Conservation (phyloP, 441 rosid genomes). For the Adansonia gregorii region DNA sequence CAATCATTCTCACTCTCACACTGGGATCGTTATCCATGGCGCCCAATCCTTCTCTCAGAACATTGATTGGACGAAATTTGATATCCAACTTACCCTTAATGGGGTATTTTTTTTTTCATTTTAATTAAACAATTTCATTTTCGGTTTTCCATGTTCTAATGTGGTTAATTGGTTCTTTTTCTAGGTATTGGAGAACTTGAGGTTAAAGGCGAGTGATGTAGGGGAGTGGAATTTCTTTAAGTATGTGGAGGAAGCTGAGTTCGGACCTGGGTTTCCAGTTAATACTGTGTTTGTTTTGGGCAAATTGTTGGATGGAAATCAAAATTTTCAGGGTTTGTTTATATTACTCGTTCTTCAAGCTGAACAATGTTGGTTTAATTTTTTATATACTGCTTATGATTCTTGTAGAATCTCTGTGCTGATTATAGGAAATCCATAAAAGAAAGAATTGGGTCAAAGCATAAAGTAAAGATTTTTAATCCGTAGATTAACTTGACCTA, state of each 20-base stretch:
- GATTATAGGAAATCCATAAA: not conserved
- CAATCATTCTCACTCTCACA: conserved; percentile 34
- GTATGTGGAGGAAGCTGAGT: conserved; percentile 73
- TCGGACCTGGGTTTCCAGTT: conserved; percentile 67
- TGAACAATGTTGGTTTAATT: not conserved
- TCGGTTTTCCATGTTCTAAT: not conserved
- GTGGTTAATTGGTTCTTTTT: not conserved
- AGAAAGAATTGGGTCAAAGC: not conserved
- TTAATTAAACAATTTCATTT: not conserved
- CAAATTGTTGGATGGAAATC: conserved; percentile 37
- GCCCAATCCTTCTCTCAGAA: conserved; percentile 41
- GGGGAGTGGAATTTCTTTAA: conserved; percentile 64
- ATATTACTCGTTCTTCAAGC: not conserved
- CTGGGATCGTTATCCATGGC: conserved; percentile 32
- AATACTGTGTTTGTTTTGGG: conserved; percentile 61
- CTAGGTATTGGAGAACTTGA: conserved; percentile 61
- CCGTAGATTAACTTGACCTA: not conserved
- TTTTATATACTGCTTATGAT: not conserved
- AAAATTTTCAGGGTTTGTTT: conserved; percentile 49
- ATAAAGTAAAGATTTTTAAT: not conserved
- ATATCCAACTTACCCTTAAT: conserved; percentile 46
- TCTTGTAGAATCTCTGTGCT: not conserved
- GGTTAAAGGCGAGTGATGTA: conserved; percentile 44
- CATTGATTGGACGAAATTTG: conserved; percentile 46
- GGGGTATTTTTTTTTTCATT: conserved; percentile 38